phyloP scores from a whole-genome alignment of 495 filamentous ascomycete species.

The Daldinia bambusicola region DNA sequence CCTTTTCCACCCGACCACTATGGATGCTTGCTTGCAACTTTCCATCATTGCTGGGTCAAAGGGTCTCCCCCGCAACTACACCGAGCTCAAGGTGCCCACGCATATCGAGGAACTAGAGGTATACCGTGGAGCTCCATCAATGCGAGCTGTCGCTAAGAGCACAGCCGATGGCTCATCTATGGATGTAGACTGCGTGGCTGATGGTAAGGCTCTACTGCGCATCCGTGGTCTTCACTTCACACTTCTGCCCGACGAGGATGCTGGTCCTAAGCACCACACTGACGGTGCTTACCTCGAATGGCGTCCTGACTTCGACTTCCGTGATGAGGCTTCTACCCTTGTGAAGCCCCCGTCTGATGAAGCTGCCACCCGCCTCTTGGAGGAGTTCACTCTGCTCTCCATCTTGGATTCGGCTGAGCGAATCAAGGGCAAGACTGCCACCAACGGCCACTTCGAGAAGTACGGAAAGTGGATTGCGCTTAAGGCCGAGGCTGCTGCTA shows the following conservation, averaged over 20 bases:
- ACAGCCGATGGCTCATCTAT: slow-evolving; percentile 22
- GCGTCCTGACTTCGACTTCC: slow-evolving; percentile 47
- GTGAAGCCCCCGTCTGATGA: slow-evolving; percentile 17
- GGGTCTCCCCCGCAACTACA: slow-evolving; percentile 41
- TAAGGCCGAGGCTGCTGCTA: slow-evolving; percentile 9
- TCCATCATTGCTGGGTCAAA: slow-evolving; percentile 42
- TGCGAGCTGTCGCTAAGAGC: background rate
- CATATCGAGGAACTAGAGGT: slow-evolving; percentile 50
- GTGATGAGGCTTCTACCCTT: slow-evolving; percentile 21
- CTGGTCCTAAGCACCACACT: slow-evolving; percentile 9
- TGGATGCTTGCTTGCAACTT: slow-evolving; percentile 56
- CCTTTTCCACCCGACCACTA: slow-evolving; percentile 52
- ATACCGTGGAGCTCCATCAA: background rate
- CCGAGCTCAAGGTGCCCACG: slow-evolving; percentile 46
- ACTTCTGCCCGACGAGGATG: background rate
- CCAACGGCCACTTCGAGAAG: slow-evolving; percentile 35
- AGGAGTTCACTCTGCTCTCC: slow-evolving; percentile 42
- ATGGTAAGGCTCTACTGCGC: background rate
- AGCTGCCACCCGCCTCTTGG: slow-evolving; percentile 13
- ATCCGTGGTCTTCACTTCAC: slow-evolving; percentile 9
- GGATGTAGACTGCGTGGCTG: slow-evolving; percentile 11
- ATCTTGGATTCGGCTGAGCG: slow-evolving; percentile 36
- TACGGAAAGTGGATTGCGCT: slow-evolving; percentile 42
- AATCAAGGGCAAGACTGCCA: slow-evolving; percentile 19
- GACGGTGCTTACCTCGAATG: slow-evolving; percentile 40